phyloP scores from a whole-genome alignment of 177 flowering plant species.

The Vitis hybrid region DNA sequence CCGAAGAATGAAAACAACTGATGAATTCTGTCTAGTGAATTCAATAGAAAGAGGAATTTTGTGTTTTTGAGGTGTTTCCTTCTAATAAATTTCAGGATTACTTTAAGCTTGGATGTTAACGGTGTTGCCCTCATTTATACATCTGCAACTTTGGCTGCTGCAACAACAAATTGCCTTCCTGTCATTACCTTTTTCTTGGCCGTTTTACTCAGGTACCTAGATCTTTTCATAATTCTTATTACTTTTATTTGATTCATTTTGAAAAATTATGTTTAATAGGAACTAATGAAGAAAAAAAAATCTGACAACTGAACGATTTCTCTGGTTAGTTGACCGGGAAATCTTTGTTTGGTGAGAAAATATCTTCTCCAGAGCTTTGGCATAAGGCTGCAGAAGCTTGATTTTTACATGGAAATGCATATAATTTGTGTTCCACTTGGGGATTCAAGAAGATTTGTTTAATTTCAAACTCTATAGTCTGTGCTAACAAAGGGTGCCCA shows the following conservation, averaged over 20 bases:
- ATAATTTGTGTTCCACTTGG: too few species aligned
- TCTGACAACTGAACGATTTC: too few species aligned
- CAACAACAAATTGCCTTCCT: constrained; percentile 68
- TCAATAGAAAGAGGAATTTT: too few species aligned
- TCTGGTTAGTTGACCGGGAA: too few species aligned
- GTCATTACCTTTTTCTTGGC: constrained; percentile 77
- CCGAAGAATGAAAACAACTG: too few species aligned
- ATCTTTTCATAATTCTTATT: background rate
- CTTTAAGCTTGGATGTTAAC: constrained; percentile 48
- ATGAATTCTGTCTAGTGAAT: too few species aligned
- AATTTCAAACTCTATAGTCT: background rate
- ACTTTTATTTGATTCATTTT: background rate
- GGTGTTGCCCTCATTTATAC: constrained; percentile 62
- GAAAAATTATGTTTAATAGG: background rate
- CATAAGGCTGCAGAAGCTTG: too few species aligned
- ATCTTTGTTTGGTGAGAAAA: too few species aligned
- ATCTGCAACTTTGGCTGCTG: constrained; percentile 73
- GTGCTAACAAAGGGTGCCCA: background rate
- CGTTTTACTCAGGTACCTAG: constrained; percentile 50
- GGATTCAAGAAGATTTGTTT: too few species aligned
- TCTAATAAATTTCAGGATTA: constrained; percentile 45
- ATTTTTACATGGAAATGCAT: too few species aligned
- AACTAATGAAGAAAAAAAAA: too few species aligned
- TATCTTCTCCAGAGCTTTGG: too few species aligned
- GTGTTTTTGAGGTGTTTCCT: background rate